phyloP scores from a whole-genome alignment of 1,284 basidiomycete species.

The Phellopilus nigrolimitatus region DNA sequence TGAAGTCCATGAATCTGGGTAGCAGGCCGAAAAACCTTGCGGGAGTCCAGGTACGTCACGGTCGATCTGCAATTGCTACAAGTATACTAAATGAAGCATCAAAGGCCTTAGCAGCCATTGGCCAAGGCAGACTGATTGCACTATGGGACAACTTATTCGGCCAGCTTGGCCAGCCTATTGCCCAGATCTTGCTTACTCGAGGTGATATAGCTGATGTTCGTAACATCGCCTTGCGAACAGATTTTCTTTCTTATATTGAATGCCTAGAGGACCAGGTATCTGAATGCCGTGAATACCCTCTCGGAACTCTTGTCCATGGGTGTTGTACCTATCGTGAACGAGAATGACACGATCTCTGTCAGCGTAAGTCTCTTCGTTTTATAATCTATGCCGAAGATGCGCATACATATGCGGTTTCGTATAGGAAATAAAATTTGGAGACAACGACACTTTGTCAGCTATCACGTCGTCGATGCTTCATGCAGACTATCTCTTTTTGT shows the following conservation, averaged over 20 bases:
- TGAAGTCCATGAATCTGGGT: slow-evolving; percentile 86
- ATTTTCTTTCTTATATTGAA: slow-evolving; percentile 6
- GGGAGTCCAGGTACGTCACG: slow-evolving; percentile 73
- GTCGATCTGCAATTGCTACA: neutral
- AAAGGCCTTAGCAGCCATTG: slow-evolving; percentile 92
- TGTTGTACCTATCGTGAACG: slow-evolving; percentile 92
- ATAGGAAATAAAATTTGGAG: slow-evolving; percentile 99
- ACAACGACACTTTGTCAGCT: slow-evolving; percentile 97
- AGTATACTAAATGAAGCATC: neutral
- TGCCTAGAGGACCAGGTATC: slow-evolving; percentile 78
- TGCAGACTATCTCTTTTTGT: slow-evolving; percentile 93
- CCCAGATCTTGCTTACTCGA: slow-evolving; percentile 90
- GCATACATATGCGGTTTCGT: neutral
- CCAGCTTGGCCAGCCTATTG: slow-evolving; percentile 90
- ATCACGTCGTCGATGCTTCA: slow-evolving; percentile 97
- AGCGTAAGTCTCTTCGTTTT: slow-evolving; percentile 54
- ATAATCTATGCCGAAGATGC: neutral
- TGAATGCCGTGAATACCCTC: slow-evolving; percentile 93
- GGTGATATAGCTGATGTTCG: slow-evolving; percentile 95
- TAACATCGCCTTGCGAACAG: slow-evolving; percentile 21
- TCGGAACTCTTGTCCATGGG: slow-evolving; percentile 86
- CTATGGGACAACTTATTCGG: slow-evolving; percentile 96
- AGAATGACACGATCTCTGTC: slow-evolving; percentile 95
- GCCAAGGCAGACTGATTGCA: slow-evolving; percentile 93
- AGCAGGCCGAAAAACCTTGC: slow-evolving; percentile 80